Percentiles rank a stretch among this genome's conserved stretches.
phyloP scores from a whole-genome alignment of 1,139 yeast species.

The Blastobotrys niveus region DNA sequence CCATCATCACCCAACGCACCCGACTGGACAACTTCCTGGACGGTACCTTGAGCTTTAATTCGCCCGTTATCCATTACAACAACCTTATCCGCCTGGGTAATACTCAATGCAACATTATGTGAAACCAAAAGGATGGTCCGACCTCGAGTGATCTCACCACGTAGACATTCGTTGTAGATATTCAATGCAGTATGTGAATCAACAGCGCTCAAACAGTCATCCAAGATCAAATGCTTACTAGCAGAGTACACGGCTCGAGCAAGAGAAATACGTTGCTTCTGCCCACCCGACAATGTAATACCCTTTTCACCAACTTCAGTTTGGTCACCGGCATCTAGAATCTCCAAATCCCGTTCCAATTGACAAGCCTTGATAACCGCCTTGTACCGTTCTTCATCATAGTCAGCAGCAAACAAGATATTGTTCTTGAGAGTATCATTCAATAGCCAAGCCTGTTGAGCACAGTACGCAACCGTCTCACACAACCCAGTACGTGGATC shows the following conservation, averaged over 20 bases:
- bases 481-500: conserved; percentile 74
- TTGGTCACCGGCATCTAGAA: conserved; percentile 58
- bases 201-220: conserved; percentile 94
- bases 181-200: conserved; percentile 93
- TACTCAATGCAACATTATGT: conserved; percentile 85
- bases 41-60: conserved; percentile 71
- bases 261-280: conserved; percentile 89
- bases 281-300: conserved; percentile 93
- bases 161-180: conserved; percentile 83
- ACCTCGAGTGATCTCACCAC: conserved; percentile 76
- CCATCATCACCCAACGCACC: conserved; percentile 78
- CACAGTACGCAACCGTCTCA: conserved; percentile 89
- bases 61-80: conserved; percentile 81
- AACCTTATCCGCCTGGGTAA: conserved; percentile 72
- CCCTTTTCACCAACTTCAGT: conserved; percentile 96
- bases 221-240: conserved; percentile 74
- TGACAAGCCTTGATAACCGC: conserved; percentile 67
- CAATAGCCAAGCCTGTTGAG: conserved; percentile 92
- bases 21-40: conserved; percentile 62
- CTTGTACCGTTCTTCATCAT: conserved; percentile 66
- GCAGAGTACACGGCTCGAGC: conserved; percentile 90
- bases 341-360: conserved; percentile 71
- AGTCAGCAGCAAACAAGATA: conserved; percentile 71
- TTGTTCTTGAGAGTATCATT: conserved; percentile 84
- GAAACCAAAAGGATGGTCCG: conserved; percentile 90